These are phyloP conservation scores for Abortiporus biennis DNA, from an alignment of 1,284 basidiomycete genomes.

Conservation along the genomic window DNA sequence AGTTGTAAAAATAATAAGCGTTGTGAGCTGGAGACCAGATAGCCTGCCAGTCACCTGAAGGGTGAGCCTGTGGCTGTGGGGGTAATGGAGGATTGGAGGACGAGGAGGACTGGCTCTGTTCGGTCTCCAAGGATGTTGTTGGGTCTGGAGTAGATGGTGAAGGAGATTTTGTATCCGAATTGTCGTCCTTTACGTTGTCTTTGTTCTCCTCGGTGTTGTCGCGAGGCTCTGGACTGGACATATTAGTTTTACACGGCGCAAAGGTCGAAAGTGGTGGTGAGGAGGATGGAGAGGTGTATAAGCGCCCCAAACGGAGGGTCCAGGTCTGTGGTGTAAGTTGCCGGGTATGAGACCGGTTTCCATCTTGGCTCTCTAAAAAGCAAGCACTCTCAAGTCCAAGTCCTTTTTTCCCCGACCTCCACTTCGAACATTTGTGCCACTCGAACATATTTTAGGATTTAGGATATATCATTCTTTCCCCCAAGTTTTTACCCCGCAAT, in stretches of 20 bases:
- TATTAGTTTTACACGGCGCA: too few relatives aligned
- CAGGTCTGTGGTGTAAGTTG: constrained; percentile 19
- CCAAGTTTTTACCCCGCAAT: too few relatives aligned
- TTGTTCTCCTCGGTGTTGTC: constrained; percentile 2
- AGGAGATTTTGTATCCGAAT: constrained; percentile 3
- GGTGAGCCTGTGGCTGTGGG: background rate
- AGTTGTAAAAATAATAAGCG: constrained; percentile 88
- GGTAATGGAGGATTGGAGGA: constrained; percentile 8
- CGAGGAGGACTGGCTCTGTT: constrained; percentile 1
- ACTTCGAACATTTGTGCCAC: too few relatives aligned
- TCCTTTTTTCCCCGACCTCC: too few relatives aligned
- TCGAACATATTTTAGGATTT: too few relatives aligned
- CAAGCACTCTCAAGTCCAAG: too few relatives aligned
- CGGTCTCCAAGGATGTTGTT: constrained; percentile 4
- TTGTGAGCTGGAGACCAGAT: constrained; percentile 78
- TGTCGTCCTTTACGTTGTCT: constrained; percentile 2
- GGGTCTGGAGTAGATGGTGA: constrained; percentile 3
- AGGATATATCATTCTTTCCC: too few relatives aligned
- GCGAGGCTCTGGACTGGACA: constrained; percentile 6
- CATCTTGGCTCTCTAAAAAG: too few relatives aligned
- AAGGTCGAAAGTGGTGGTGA: constrained; percentile 14
- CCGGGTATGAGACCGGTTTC: constrained; percentile 9
- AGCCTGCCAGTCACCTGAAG: constrained; percentile 69
- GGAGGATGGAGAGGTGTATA: too few relatives aligned
- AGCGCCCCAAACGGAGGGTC: too few relatives aligned